These are phyloP conservation scores for Penicillium corylophilum DNA, from an alignment of 2,329 filamentous ascomycete genomes.

Conservation along the genomic window DNA sequence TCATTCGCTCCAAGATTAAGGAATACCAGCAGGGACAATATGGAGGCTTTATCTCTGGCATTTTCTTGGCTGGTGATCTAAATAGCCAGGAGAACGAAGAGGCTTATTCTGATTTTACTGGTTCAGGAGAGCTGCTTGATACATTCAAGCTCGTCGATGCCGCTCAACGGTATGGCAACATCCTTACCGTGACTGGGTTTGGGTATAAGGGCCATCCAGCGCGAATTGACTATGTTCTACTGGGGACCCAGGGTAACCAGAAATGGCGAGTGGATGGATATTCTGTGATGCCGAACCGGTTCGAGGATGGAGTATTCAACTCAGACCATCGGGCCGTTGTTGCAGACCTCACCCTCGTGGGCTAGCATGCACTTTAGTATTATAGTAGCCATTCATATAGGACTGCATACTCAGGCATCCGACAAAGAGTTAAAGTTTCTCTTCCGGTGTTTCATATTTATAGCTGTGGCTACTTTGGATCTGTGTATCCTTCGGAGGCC, in stretches of 20 bases:
- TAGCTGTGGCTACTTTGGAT: background rate
- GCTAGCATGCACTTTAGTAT: background rate
- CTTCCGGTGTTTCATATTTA: background rate
- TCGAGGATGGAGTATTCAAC: slow-evolving; percentile 55
- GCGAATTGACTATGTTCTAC: slow-evolving; percentile 55
- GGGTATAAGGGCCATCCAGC: slow-evolving; percentile 37
- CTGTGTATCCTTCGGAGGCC: background rate
- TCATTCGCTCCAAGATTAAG: slow-evolving; percentile 50
- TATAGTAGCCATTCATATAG: background rate
- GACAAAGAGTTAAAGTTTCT: background rate
- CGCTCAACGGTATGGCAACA: slow-evolving; percentile 49
- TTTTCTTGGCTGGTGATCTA: slow-evolving; percentile 57
- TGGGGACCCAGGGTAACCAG: slow-evolving; percentile 33
- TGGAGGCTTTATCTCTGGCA: slow-evolving; percentile 36
- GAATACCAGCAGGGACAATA: slow-evolving; percentile 28
- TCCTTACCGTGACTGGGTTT: slow-evolving; percentile 57
- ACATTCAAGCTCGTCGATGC: slow-evolving; percentile 37
- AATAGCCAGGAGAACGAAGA: slow-evolving; percentile 54
- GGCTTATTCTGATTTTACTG: slow-evolving; percentile 53
- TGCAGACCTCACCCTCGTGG: slow-evolving; percentile 45
- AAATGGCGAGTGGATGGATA: slow-evolving; percentile 49
- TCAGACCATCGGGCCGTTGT: slow-evolving; percentile 60
- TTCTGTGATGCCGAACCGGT: slow-evolving; percentile 53
- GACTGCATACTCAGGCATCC: background rate
- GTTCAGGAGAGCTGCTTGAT: slow-evolving; percentile 38